Percentiles rank a stretch among this genome's conserved stretches.
Evolutionary conservation across 495 filamentous ascomycete genomes (phyloP).

Genomic region (Cenococcum geophilum): DNA sequence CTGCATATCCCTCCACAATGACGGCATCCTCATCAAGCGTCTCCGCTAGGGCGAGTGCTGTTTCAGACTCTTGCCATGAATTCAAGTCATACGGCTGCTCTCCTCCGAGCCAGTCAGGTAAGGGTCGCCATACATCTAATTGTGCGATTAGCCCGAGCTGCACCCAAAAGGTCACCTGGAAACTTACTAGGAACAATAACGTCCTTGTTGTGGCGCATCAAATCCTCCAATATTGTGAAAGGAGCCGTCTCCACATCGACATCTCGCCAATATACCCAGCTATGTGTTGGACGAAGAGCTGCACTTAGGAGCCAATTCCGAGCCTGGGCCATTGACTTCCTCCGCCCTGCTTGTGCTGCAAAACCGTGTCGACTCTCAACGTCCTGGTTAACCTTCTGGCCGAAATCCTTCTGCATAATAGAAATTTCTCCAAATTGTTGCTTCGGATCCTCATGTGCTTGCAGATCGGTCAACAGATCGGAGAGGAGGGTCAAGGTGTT

Average conservation of each 20-base stretch:
- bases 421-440: constrained; percentile 93
- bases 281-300: constrained; percentile 87
- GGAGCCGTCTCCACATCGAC: constrained; percentile 97
- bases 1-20: constrained; percentile 98
- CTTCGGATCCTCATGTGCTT: constrained; percentile 66
- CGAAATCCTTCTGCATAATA: constrained; percentile 98
- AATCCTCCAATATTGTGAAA: constrained; percentile 89
- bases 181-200: constrained; percentile 97
- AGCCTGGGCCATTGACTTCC: constrained; percentile 97
- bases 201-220: constrained; percentile 99
- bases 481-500: constrained; percentile 71
- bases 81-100: constrained; percentile 99
- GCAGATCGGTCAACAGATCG: constrained; percentile 69
- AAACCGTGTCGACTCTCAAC: constrained; percentile 97
- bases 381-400: constrained; percentile 95
- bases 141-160: constrained; percentile 10
- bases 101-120: constrained; percentile 98
- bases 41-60: constrained; percentile 86
- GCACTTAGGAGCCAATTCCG: constrained; percentile 96
- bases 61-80: constrained; percentile 99
- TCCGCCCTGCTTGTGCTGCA: constrained; percentile 84
- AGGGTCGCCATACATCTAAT: constrained; percentile 93
- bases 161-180: not conserved
- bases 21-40: constrained; percentile 97
- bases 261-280: constrained; percentile 99